phyloP scores from a whole-genome alignment of 2,329 filamentous ascomycete species.

The Thyridium curvatum region DNA sequence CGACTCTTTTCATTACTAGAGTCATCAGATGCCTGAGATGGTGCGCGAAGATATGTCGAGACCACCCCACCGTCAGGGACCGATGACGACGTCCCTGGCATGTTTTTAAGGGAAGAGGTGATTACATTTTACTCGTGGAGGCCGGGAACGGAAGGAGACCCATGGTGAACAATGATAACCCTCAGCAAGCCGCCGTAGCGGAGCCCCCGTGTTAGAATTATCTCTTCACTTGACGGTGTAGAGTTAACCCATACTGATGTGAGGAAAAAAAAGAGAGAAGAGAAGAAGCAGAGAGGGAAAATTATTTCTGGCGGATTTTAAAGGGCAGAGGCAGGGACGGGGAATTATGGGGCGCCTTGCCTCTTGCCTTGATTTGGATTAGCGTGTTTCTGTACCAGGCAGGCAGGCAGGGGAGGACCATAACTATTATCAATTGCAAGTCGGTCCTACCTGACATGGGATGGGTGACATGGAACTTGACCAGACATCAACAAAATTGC shows the following conservation, averaged over 20 bases:
- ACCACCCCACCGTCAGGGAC: conserved; percentile 47
- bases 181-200: conserved; percentile 49
- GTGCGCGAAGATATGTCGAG: conserved; percentile 27
- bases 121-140: conserved; percentile 40
- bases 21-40: no score
- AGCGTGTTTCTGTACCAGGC: no score
- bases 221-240: conserved; percentile 46
- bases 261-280: conserved; percentile 27
- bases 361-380: conserved; percentile 1
- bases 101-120: conserved; percentile 36
- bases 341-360: not conserved
- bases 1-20: no score
- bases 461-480: no score
- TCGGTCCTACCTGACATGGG: no score
- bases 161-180: conserved; percentile 39
- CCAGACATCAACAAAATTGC: no score
- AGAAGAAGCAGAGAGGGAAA: conserved; percentile 10
- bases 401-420: no score
- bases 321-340: not conserved
- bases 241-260: conserved; percentile 37
- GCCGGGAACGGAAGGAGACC: conserved; percentile 51
- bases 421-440: no score
- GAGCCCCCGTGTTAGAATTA: conserved; percentile 39
- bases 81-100: conserved; percentile 34
- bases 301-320: conserved; percentile 3